phyloP scores from a whole-genome alignment of 768 basidiomycete genomes.

The Phlebiopsis flavidoalba region DNA sequence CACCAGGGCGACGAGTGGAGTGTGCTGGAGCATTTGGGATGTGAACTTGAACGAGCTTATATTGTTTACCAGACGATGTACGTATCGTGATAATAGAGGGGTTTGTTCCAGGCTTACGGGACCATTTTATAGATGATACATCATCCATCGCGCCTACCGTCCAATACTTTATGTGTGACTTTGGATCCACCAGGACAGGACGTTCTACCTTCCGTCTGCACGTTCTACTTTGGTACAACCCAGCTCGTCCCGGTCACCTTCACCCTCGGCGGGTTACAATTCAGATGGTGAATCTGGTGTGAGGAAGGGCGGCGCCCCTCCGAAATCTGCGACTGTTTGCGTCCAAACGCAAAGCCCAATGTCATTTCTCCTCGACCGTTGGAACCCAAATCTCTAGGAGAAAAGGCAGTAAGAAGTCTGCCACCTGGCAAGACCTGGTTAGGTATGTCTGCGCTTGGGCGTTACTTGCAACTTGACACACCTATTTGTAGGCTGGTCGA shows the following conservation, averaged over 20 bases:
- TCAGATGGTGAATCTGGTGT: constrained; percentile 67
- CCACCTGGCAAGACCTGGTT: constrained; percentile 63
- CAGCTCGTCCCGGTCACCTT: constrained; percentile 38
- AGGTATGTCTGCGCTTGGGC: constrained; percentile 41
- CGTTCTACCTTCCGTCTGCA: constrained; percentile 51
- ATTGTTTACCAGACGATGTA: constrained; percentile 60
- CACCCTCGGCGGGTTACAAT: constrained; percentile 58
- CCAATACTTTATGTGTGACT: constrained; percentile 67
- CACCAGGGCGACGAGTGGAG: constrained; percentile 45
- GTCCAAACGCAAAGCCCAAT: not conserved
- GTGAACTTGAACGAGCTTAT: constrained; percentile 54
- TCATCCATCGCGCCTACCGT: constrained; percentile 49
- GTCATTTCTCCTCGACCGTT: not conserved
- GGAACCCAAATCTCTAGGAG: not conserved
- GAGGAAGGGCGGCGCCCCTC: constrained; percentile 17
- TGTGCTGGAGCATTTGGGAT: constrained; percentile 62
- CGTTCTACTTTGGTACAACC: constrained; percentile 21
- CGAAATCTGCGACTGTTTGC: not conserved
- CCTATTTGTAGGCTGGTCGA: constrained; percentile 31
- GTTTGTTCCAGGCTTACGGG: constrained; percentile 7
- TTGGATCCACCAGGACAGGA: constrained; percentile 56
- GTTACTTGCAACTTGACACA: not conserved
- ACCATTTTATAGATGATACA: constrained; percentile 29
- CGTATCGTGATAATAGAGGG: constrained; percentile 19
- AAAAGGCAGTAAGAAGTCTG: constrained; percentile 35